Evolutionary conservation across 139 green algal genomes (phyloP).

Genomic region (Tetratostichococcus sp.): DNA sequence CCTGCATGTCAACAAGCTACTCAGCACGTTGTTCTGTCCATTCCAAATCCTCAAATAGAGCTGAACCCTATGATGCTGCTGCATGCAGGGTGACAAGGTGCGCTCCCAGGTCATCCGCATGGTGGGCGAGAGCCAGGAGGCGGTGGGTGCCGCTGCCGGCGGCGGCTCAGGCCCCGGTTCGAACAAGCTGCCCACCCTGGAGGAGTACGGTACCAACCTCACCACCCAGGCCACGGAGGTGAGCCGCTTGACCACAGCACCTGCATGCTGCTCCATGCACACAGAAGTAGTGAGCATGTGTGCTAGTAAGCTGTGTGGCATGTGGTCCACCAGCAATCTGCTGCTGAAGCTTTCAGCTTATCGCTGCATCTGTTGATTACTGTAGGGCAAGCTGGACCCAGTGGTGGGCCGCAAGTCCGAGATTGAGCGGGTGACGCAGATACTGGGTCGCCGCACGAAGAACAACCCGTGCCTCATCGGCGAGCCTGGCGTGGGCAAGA

Average conservation of each 20-base stretch:
- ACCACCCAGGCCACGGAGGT: constrained; percentile 90
- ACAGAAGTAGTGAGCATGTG: too few relatives aligned
- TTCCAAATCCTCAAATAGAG: too few relatives aligned
- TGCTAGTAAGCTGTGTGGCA: too few relatives aligned
- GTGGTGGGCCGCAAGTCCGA: constrained; percentile 92
- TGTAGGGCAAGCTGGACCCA: constrained; percentile 96
- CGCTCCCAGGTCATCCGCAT: constrained; percentile 91
- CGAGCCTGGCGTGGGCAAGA: constrained; percentile 98
- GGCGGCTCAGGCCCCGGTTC: constrained; percentile 55
- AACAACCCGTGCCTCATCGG: constrained; percentile 99
- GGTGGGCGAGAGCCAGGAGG: constrained; percentile 97
- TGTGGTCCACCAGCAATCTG: neutral
- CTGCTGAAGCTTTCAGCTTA: neutral
- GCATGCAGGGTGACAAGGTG: neutral
- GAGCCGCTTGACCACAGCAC: neutral
- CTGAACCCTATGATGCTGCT: too few relatives aligned
- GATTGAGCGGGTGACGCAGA: constrained; percentile 99
- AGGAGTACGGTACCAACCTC: constrained; percentile 99
- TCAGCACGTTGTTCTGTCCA: too few relatives aligned
- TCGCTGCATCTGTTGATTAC: neutral
- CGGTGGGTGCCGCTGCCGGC: constrained; percentile 83
- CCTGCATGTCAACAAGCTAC: too few relatives aligned
- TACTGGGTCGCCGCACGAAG: constrained; percentile 94
- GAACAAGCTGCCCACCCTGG: constrained; percentile 97
- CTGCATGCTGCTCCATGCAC: neutral